These are phyloP conservation scores for Elsinoe australis DNA, from an alignment of 2,329 filamentous ascomycete species.

Conservation along the genomic window DNA sequence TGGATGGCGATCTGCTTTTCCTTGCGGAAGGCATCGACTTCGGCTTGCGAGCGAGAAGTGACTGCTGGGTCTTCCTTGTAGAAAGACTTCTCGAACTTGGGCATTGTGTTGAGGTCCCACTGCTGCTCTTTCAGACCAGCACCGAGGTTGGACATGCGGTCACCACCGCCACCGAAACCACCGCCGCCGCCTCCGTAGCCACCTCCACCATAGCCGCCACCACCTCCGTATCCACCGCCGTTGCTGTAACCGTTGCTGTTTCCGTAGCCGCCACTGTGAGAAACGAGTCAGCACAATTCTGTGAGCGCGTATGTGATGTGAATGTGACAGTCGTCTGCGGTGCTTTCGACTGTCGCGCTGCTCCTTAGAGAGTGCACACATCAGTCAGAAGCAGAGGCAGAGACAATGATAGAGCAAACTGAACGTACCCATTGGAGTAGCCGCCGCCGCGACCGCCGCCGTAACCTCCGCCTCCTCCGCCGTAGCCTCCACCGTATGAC, in stretches of 20 bases:
- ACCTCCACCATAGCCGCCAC: conserved; percentile 28
- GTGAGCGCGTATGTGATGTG: background rate
- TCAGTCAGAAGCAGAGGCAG: no score
- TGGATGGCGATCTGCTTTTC: conserved; percentile 77
- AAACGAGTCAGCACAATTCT: conserved; percentile 6
- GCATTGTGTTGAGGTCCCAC: conserved; percentile 73
- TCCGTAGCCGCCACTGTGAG: conserved; percentile 16
- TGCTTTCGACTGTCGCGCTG: no score
- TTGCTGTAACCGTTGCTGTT: conserved; percentile 6
- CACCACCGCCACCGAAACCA: conserved; percentile 75
- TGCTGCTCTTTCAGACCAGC: conserved; percentile 77
- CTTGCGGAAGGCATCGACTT: conserved; percentile 82
- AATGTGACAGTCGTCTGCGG: no score
- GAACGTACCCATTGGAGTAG: conserved; percentile 32
- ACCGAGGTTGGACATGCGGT: conserved; percentile 90
- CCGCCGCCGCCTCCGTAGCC: conserved; percentile 45
- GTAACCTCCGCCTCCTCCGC: conserved; percentile 41
- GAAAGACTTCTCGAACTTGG: conserved; percentile 99
- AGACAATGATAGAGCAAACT: conserved; percentile 2
- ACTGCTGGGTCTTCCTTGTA: conserved; percentile 93
- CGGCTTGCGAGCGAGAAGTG: conserved; percentile 60
- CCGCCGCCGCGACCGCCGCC: conserved; percentile 36
- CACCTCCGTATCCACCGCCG: conserved; percentile 31
- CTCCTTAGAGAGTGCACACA: no score
- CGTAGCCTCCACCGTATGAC: conserved; percentile 58